Percentiles rank a stretch among this genome's conserved stretches.
phyloP scores from a whole-genome alignment of 2,329 filamentous ascomycete species.

The Meredithiella fracta region DNA sequence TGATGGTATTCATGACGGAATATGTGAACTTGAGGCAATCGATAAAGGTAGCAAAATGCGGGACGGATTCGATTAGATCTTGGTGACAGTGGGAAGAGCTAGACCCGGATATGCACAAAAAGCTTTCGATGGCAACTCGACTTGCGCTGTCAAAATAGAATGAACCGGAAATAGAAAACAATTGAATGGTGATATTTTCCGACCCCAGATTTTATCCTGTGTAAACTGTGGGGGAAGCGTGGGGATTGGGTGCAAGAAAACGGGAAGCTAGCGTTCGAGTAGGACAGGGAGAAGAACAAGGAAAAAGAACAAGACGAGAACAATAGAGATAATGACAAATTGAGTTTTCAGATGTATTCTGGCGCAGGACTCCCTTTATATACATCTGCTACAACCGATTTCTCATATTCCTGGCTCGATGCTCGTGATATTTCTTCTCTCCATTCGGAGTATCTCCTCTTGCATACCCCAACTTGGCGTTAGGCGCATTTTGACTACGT shows the following conservation, averaged over 20 bases:
- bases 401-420: background rate
- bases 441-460: background rate
- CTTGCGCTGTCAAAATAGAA: no score
- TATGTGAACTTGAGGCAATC: background rate
- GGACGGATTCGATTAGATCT: background rate
- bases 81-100: no score
- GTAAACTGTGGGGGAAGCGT: background rate
- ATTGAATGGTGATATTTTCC: background rate
- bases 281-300: background rate
- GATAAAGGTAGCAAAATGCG: background rate
- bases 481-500: background rate
- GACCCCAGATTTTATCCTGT: background rate
- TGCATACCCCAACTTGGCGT: background rate
- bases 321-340: no score
- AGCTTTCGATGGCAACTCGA: no score
- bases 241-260: background rate
- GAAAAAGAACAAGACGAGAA: background rate
- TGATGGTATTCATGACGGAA: conserved; percentile 4
- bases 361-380: background rate
- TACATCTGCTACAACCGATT: background rate
- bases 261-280: background rate
- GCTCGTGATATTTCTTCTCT: background rate
- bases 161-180: no score
- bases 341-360: no score
- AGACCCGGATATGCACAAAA: no score